These are phyloP conservation scores for Russula foetens DNA, from an alignment of 768 basidiomycete genomes.

Conservation along the genomic window DNA sequence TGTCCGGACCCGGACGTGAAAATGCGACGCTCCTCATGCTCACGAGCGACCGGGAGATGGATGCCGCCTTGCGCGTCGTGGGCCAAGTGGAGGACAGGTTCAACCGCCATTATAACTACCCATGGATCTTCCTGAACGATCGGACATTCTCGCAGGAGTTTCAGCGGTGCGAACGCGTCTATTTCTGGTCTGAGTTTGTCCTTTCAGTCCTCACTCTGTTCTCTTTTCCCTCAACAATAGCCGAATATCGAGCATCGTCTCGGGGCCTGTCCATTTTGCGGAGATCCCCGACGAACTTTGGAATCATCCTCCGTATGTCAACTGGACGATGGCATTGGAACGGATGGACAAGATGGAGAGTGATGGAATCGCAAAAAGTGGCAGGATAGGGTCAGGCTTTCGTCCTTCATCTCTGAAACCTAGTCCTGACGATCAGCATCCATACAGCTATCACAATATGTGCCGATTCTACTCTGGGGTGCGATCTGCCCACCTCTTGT, in stretches of 20 bases:
- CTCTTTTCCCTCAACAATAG: conserved; percentile 11
- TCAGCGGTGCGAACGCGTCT: conserved; percentile 38
- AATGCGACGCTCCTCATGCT: conserved; percentile 40
- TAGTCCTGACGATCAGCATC: neutral
- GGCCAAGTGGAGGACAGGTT: conserved; percentile 81
- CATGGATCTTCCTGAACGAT: conserved; percentile 88
- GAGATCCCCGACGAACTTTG: conserved; percentile 39
- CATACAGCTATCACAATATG: conserved; percentile 40
- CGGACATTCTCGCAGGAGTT: conserved; percentile 70
- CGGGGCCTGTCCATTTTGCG: conserved; percentile 32
- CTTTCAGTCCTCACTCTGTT: neutral
- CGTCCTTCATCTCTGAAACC: neutral
- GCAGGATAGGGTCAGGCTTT: conserved; percentile 8
- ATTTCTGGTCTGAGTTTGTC: neutral
- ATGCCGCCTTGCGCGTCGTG: conserved; percentile 55
- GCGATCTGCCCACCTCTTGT: conserved; percentile 8
- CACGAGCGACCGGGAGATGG: conserved; percentile 55
- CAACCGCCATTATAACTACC: conserved; percentile 71
- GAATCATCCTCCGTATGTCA: conserved; percentile 45
- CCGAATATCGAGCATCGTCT: conserved; percentile 26
- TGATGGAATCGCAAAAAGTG: conserved; percentile 3
- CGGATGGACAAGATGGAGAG: conserved; percentile 35
- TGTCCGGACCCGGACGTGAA: neutral
- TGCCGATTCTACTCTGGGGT: conserved; percentile 45
- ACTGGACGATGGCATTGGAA: conserved; percentile 37